phyloP scores from a whole-genome alignment of 495 filamentous ascomycete species.

The Podospora australis region DNA sequence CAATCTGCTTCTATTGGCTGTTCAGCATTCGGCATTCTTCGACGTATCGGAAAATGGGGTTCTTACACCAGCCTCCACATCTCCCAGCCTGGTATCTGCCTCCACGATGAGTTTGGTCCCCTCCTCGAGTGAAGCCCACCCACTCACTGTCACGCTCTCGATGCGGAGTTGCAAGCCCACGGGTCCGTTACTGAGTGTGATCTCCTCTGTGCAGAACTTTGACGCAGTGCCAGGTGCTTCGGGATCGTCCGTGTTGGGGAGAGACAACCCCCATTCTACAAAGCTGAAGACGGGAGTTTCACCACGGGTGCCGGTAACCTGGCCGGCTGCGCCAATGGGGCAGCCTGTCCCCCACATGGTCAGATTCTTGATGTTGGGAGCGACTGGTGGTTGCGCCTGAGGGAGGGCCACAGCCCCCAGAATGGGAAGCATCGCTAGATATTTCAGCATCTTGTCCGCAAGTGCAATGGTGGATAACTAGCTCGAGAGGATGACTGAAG shows the following conservation, averaged over 20 bases:
- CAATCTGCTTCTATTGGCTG: conserved; percentile 2
- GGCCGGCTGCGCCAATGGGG: conserved; percentile 16
- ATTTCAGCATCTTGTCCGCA: no score
- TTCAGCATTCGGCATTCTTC: not conserved
- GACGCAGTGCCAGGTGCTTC: not conserved
- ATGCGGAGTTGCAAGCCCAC: conserved; percentile 18
- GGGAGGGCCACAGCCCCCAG: not conserved
- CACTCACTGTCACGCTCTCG: conserved; percentile 11
- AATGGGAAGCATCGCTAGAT: no score
- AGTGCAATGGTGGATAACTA: no score
- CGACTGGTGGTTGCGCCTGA: not conserved
- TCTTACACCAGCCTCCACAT: conserved; percentile 13
- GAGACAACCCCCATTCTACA: conserved; percentile 15
- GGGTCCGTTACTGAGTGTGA: conserved; percentile 16
- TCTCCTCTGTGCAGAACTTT: conserved; percentile 22
- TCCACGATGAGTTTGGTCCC: conserved; percentile 11
- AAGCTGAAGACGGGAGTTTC: conserved; percentile 19
- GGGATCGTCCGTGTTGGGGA: conserved; percentile 5
- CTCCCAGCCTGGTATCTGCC: conserved; percentile 15
- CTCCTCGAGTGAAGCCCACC: conserved; percentile 15
- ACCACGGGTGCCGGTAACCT: conserved; percentile 8
- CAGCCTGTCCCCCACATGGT: conserved; percentile 22
- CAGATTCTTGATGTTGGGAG: conserved; percentile 11
- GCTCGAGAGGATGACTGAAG: no score
- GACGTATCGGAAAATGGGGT: not conserved